Evolutionary conservation across 2,329 filamentous ascomycete genomes (phyloP).

Genomic region (Fusarium zealandicum): DNA sequence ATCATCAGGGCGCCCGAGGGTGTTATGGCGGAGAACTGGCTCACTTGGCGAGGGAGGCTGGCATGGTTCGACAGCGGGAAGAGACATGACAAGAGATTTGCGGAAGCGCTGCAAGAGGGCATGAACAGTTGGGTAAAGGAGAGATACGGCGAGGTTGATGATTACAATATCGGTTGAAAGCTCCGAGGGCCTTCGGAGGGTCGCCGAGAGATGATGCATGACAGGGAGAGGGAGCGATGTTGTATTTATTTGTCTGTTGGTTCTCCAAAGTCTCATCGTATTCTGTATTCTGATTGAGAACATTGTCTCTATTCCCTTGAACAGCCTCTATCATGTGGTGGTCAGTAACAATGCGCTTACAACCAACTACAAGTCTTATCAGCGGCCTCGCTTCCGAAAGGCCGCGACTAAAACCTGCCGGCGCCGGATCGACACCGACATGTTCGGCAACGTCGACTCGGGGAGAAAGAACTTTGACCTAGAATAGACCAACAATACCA

Average conservation of each 20-base stretch:
- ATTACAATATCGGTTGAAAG: conserved; percentile 40
- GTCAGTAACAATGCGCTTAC: no score
- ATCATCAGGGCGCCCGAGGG: conserved; percentile 55
- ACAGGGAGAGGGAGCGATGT: neutral
- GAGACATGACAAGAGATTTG: conserved; percentile 48
- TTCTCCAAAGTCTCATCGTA: neutral
- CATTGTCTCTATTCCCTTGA: neutral
- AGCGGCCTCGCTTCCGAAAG: conserved; percentile 21
- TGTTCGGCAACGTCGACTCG: conserved; percentile 8
- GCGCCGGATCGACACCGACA: conserved; percentile 25
- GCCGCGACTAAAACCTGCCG: conserved; percentile 15
- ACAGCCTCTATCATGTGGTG: neutral
- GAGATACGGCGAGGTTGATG: conserved; percentile 45
- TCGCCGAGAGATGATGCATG: conserved; percentile 20
- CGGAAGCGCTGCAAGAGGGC: conserved; percentile 47
- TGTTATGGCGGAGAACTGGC: conserved; percentile 53
- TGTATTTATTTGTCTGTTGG: conserved; percentile 4
- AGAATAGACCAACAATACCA: neutral
- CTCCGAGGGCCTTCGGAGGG: conserved; percentile 26
- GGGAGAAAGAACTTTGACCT: conserved; percentile 2
- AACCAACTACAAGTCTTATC: neutral
- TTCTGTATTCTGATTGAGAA: no score
- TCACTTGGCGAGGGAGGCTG: conserved; percentile 54
- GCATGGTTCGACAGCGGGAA: conserved; percentile 46
- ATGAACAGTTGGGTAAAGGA: conserved; percentile 49